phyloP scores from a whole-genome alignment of 139 green algal species.

The Haematococcus lacustris region DNA sequence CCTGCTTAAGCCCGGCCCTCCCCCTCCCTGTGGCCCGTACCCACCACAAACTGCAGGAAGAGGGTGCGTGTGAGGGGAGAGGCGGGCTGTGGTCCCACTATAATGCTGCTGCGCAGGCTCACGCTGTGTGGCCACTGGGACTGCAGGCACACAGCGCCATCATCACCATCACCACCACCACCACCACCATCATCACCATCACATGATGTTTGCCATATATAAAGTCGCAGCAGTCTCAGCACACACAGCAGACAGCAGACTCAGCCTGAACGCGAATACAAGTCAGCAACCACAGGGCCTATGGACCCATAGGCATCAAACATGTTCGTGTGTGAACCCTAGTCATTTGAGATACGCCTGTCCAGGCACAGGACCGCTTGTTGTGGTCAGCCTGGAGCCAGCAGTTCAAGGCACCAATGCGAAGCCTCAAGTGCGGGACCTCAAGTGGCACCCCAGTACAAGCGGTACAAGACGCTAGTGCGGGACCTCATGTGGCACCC shows the following conservation, averaged over 20 bases:
- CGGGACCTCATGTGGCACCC: too few relatives aligned
- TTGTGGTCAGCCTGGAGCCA: too few relatives aligned
- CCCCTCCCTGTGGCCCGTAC: background rate
- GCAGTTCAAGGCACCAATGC: too few relatives aligned
- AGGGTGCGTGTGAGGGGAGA: conserved; percentile 36
- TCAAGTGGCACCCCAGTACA: too few relatives aligned
- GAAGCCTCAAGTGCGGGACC: too few relatives aligned
- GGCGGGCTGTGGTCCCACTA: conserved; percentile 62
- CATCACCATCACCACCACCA: too few relatives aligned
- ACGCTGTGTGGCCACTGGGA: conserved; percentile 9
- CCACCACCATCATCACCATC: too few relatives aligned
- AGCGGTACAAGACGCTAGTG: too few relatives aligned
- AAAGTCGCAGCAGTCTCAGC: background rate
- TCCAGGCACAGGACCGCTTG: too few relatives aligned
- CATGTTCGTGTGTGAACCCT: background rate
- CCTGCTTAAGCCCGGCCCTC: too few relatives aligned
- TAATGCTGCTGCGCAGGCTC: conserved; percentile 66
- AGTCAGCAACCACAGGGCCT: background rate
- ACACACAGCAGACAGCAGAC: background rate
- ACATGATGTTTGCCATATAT: too few relatives aligned
- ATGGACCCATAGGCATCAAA: background rate
- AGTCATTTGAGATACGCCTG: too few relatives aligned
- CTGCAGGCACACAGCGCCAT: background rate
- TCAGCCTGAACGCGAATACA: background rate
- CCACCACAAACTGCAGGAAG: conserved; percentile 69